phyloP scores from a whole-genome alignment of 371 early-diverging fungal species.

The Mortierella sp. region DNA sequence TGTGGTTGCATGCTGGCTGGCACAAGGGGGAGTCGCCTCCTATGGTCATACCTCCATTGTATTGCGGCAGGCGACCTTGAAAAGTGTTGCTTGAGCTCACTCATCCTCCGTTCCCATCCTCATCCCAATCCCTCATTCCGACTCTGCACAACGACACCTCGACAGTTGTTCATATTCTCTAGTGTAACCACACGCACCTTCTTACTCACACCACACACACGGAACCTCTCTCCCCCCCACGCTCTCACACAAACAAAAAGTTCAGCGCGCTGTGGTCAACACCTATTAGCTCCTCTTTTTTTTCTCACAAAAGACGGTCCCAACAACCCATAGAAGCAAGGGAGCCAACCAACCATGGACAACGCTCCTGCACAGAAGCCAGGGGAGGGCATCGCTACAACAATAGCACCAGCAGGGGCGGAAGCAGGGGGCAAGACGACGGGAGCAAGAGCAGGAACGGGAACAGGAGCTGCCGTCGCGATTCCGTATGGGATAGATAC shows the following conservation, averaged over 20 bases:
- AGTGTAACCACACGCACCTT: neutral
- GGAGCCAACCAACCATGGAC: neutral
- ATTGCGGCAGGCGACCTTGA: neutral
- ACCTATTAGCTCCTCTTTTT: neutral
- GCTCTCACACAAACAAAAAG: neutral
- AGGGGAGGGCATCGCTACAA: neutral
- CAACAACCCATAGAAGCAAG: slow-evolving; percentile 5
- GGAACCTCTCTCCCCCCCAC: neutral
- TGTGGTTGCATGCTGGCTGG: no score
- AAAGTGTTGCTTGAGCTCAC: neutral
- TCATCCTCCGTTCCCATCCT: neutral
- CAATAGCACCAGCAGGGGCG: neutral
- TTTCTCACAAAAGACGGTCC: slow-evolving; percentile 16
- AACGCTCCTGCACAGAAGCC: neutral
- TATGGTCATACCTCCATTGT: no score
- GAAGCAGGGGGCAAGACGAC: neutral
- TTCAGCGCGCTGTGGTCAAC: neutral
- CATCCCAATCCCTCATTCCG: no score
- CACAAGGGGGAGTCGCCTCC: no score
- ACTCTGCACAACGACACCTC: no score
- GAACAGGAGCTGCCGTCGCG: no score
- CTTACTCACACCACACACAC: neutral
- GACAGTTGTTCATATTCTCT: no score
- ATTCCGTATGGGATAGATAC: neutral
- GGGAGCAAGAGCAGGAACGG: neutral